Evolutionary conservation across 2,329 filamentous ascomycete species (phyloP).

Genomic region (Penicillium thymicola): DNA sequence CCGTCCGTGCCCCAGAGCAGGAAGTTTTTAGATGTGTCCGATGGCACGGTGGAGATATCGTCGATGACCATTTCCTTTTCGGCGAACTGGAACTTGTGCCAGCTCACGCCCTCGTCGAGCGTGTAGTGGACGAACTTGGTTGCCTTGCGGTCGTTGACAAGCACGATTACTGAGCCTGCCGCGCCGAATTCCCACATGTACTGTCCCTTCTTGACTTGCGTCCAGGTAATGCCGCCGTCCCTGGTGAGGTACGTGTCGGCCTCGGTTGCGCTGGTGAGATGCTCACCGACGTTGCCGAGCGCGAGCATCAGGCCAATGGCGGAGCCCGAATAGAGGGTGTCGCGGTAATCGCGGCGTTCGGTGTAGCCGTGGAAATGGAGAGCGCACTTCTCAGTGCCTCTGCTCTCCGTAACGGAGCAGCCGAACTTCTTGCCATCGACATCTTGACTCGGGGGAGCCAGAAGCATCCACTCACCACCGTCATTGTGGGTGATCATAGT

Average conservation of each 20-base stretch:
- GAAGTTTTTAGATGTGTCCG: conserved; percentile 87
- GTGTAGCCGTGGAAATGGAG: conserved; percentile 96
- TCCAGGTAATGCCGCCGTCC: conserved; percentile 90
- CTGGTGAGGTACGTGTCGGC: conserved; percentile 87
- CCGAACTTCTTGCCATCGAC: conserved; percentile 67
- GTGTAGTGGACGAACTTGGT: conserved; percentile 73
- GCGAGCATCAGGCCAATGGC: conserved; percentile 90
- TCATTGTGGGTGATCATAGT: conserved; percentile 97
- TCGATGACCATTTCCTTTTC: conserved; percentile 68
- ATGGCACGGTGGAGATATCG: conserved; percentile 83
- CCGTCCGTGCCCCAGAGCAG: conserved; percentile 73
- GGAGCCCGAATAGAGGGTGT: conserved; percentile 83
- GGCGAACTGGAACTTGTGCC: conserved; percentile 72
- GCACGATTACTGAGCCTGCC: conserved; percentile 86
- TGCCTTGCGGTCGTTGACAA: conserved; percentile 68
- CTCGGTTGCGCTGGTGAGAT: conserved; percentile 64
- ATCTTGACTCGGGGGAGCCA: conserved; percentile 70
- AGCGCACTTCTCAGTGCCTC: conserved; percentile 63
- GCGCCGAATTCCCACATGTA: conserved; percentile 97
- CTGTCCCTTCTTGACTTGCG: conserved; percentile 75
- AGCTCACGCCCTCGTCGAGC: conserved; percentile 74
- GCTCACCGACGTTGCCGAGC: conserved; percentile 81
- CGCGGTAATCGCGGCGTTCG: conserved; percentile 74
- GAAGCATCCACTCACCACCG: conserved; percentile 77
- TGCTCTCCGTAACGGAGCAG: conserved; percentile 61